These are phyloP conservation scores for Kodamaea laetipori DNA, from an alignment of 805 yeast genomes.

Conservation along the genomic window DNA sequence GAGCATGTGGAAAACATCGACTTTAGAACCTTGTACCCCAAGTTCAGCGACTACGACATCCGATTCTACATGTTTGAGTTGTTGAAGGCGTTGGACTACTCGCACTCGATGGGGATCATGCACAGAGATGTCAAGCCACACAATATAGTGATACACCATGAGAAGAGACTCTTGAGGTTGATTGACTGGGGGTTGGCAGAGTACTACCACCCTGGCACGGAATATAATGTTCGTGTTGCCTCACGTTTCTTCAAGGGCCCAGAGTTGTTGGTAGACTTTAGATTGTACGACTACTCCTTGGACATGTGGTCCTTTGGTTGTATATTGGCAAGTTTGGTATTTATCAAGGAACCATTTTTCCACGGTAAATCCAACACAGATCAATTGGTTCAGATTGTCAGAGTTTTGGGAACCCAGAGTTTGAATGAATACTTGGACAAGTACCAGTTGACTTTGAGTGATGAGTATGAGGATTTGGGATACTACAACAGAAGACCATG, in stretches of 20 bases:
- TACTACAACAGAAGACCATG: slow-evolving; percentile 68
- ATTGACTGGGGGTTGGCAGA: slow-evolving; percentile 97
- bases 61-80: slow-evolving; percentile 82
- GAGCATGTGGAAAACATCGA: slow-evolving; percentile 85
- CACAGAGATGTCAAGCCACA: slow-evolving; percentile 95
- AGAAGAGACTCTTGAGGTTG: slow-evolving; percentile 58
- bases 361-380: slow-evolving; percentile 91
- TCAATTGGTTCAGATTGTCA: slow-evolving; percentile 86
- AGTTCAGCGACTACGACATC: slow-evolving; percentile 72
- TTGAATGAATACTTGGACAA: slow-evolving; percentile 64
- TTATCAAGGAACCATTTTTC: slow-evolving; percentile 89
- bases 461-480: slow-evolving; percentile 79
- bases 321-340: slow-evolving; percentile 85
- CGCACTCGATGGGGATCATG: slow-evolving; percentile 93
- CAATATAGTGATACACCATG: slow-evolving; percentile 89
- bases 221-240: slow-evolving; percentile 89
- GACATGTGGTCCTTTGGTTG: slow-evolving; percentile 94
- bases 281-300: slow-evolving; percentile 83
- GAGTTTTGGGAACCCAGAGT: slow-evolving; percentile 83
- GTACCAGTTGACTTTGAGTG: slow-evolving; percentile 68
- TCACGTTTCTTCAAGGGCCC: slow-evolving; percentile 93
- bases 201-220: slow-evolving; percentile 86
- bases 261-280: slow-evolving; percentile 78
- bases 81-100: slow-evolving; percentile 78
- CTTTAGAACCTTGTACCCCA: slow-evolving; percentile 83